A percentile compares a stretch with the other conserved stretches of the same genome.
Conservation (phyloP, 805 yeast genomes). For the Ogataea nonfermentans region DNA sequence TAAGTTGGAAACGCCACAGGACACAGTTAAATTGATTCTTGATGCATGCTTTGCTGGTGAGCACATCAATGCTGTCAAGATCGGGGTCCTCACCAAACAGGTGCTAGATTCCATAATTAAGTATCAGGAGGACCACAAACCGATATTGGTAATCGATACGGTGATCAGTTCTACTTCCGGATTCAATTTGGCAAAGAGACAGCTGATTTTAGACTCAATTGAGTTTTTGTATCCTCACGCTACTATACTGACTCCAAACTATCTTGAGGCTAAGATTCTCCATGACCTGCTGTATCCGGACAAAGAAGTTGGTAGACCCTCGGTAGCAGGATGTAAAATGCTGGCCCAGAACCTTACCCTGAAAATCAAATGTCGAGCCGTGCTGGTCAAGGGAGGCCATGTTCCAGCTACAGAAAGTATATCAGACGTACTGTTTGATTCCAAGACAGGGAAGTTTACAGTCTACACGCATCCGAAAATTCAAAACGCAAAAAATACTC, state of each 20-base stretch:
- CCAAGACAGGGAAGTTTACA: slow-evolving; percentile 35
- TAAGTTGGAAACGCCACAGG: slow-evolving; percentile 42
- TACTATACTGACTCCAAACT: slow-evolving; percentile 71
- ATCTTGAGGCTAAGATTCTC: slow-evolving; percentile 54
- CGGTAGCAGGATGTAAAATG: slow-evolving; percentile 14
- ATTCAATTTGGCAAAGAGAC: slow-evolving; percentile 48
- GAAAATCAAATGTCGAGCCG: slow-evolving; percentile 26
- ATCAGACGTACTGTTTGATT: slow-evolving; percentile 54
- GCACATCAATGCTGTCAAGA: slow-evolving; percentile 65
- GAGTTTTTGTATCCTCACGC: slow-evolving; percentile 48
- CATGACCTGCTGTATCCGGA: slow-evolving; percentile 18
- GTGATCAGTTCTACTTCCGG: slow-evolving; percentile 86
- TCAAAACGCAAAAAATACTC: slow-evolving; percentile 54
- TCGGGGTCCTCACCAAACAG: slow-evolving; percentile 68
- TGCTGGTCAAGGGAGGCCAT: slow-evolving; percentile 83
- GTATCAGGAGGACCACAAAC: slow-evolving; percentile 32
- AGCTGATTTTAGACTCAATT: slow-evolving; percentile 27
- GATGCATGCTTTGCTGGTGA: slow-evolving; percentile 32
- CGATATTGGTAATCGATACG: slow-evolving; percentile 64
- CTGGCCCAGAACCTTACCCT: slow-evolving; percentile 41
- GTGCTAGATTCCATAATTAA: slow-evolving; percentile 48
- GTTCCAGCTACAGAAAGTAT: slow-evolving; percentile 43
- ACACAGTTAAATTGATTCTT: slow-evolving; percentile 48
- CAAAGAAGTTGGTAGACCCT: slow-evolving; percentile 25
- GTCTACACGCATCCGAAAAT: slow-evolving; percentile 45